Percentiles rank a stretch among this genome's conserved stretches.
Conservation (phyloP, 495 filamentous ascomycete species). For the Cercophora samala region DNA sequence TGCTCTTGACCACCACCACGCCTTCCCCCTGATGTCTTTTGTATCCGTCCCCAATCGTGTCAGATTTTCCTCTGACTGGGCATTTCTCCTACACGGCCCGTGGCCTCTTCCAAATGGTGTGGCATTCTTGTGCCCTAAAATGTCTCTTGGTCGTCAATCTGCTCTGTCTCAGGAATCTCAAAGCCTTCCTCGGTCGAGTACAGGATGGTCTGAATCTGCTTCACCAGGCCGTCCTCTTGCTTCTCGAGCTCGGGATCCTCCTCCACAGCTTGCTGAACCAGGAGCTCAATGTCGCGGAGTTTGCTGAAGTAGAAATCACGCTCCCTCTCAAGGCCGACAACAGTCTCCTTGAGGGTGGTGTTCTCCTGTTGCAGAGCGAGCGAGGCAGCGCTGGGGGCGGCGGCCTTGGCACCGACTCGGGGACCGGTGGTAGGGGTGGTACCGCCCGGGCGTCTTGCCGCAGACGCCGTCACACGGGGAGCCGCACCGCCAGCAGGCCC, state of each 20-base stretch:
- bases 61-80: not conserved
- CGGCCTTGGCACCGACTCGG: slow-evolving; percentile 47
- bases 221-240: slow-evolving; percentile 84
- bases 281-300: slow-evolving; percentile 88
- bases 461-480: slow-evolving; percentile 47
- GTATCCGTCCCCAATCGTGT: slow-evolving; percentile 17
- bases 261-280: slow-evolving; percentile 89
- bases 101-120: not conserved
- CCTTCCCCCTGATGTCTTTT: slow-evolving; percentile 12
- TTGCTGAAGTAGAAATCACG: slow-evolving; percentile 99
- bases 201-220: slow-evolving; percentile 91
- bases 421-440: slow-evolving; percentile 69
- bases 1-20: slow-evolving; percentile 20
- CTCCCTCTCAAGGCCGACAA: slow-evolving; percentile 85
- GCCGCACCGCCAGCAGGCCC: slow-evolving; percentile 42
- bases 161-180: slow-evolving; percentile 73
- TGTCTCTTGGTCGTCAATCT: slow-evolving; percentile 68
- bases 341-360: slow-evolving; percentile 76
- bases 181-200: slow-evolving; percentile 96
- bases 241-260: slow-evolving; percentile 86
- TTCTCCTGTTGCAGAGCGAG: slow-evolving; percentile 78
- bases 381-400: slow-evolving; percentile 51
- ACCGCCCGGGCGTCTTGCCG: slow-evolving; percentile 54
- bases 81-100: not conserved
- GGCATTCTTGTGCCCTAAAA: slow-evolving; percentile 49